These are phyloP conservation scores for Tagetes erecta DNA, from an alignment of 129 eudicot species.

Conservation along the genomic window DNA sequence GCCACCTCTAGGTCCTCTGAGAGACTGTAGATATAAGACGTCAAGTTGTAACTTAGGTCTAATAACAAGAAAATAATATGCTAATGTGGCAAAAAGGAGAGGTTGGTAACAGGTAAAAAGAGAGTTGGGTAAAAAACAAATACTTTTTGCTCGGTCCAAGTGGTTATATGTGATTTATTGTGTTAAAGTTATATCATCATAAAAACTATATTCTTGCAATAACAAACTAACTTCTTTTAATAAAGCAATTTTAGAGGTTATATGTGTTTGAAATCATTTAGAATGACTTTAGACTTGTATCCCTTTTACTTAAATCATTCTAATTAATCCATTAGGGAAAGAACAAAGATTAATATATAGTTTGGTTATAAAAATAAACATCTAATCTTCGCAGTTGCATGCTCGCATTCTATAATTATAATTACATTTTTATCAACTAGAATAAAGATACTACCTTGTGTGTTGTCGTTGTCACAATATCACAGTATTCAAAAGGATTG, in stretches of 20 bases:
- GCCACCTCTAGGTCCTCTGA: conserved; percentile 98
- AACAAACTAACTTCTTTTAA: not conserved
- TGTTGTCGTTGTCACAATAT: conserved; percentile 94
- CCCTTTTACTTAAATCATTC: not conserved
- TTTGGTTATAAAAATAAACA: not conserved
- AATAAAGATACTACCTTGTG: conserved; percentile 62
- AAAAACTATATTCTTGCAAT: not conserved
- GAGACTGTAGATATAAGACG: conserved; percentile 49
- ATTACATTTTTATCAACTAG: not conserved
- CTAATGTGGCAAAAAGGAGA: conserved; percentile 4
- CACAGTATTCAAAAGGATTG: conserved; percentile 92
- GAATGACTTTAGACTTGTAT: not conserved
- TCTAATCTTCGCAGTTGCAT: not conserved
- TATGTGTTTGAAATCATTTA: not conserved
- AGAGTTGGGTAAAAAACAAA: not conserved
- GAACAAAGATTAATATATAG: too few species aligned
- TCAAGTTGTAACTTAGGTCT: not conserved
- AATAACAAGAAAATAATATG: not conserved
- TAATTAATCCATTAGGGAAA: not conserved
- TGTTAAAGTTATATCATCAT: not conserved
- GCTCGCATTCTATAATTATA: not conserved
- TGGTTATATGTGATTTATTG: too few species aligned
- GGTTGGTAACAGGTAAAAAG: not conserved
- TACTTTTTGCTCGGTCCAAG: not conserved
- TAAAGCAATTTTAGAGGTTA: not conserved